phyloP scores from a whole-genome alignment of 2,329 filamentous ascomycete genomes.

The Aspergillus sojae region DNA sequence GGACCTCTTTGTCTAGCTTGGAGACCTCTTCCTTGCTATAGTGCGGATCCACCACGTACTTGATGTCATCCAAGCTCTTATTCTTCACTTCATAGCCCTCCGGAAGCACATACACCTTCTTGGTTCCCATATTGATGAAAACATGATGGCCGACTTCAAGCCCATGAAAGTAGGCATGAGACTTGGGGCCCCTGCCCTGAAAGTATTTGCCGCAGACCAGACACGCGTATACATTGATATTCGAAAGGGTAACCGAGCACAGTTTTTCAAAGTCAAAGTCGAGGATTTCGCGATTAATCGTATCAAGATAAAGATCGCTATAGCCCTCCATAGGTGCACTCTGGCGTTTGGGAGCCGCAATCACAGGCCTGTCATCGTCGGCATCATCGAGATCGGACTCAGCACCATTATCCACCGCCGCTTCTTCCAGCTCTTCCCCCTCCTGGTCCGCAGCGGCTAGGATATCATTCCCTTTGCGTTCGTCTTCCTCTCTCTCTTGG shows the following conservation, averaged over 20 bases:
- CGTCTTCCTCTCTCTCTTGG: constrained; percentile 39
- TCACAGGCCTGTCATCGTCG: constrained; percentile 40
- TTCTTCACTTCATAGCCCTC: constrained; percentile 97
- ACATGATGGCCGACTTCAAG: constrained; percentile 95
- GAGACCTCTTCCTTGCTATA: constrained; percentile 80
- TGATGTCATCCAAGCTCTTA: constrained; percentile 95
- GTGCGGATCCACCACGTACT: constrained; percentile 91
- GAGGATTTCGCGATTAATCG: constrained; percentile 86
- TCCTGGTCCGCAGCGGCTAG: constrained; percentile 70
- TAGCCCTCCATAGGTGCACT: constrained; percentile 82
- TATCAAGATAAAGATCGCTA: constrained; percentile 95
- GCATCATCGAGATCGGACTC: constrained; percentile 41
- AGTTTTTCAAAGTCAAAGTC: constrained; percentile 99
- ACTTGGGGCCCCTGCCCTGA: constrained; percentile 89
- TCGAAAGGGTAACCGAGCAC: constrained; percentile 91
- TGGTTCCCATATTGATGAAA: constrained; percentile 87
- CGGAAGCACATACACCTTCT: constrained; percentile 62
- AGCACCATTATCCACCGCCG: constrained; percentile 25
- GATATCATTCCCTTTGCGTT: constrained; percentile 38
- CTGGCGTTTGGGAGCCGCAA: constrained; percentile 61
- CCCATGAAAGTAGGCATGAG: constrained; percentile 95
- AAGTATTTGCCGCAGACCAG: constrained; percentile 98
- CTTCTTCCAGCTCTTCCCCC: constrained; percentile 54
- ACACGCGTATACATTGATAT: constrained; percentile 98
- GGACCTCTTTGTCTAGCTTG: constrained; percentile 68